These are phyloP conservation scores for Smittium mucronatum DNA, from an alignment of 371 early-diverging fungal species.

Conservation along the genomic window DNA sequence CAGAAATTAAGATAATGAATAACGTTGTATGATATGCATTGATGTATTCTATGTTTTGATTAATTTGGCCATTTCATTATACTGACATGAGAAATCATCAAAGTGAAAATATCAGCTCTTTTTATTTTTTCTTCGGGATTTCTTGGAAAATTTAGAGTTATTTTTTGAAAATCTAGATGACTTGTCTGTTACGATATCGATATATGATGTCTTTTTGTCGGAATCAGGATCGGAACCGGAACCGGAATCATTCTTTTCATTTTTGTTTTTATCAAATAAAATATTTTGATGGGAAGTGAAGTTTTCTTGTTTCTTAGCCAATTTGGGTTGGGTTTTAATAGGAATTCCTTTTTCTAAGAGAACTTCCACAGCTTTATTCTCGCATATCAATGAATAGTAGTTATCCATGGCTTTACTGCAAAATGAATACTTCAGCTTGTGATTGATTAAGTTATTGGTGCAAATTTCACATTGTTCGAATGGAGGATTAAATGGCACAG, in stretches of 20 bases:
- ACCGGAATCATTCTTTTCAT: not conserved
- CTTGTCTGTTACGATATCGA: not conserved
- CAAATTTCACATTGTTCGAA: not conserved
- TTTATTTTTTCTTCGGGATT: not conserved
- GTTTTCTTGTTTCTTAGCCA: not conserved
- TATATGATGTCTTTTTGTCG: not conserved
- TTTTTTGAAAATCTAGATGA: not conserved
- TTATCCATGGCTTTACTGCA: not conserved
- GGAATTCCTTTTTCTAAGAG: not conserved
- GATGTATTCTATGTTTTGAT: too few relatives aligned
- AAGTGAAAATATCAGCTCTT: not conserved
- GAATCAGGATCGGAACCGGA: not conserved
- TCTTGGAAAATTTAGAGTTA: not conserved
- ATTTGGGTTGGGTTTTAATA: too few relatives aligned
- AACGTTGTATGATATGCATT: too few relatives aligned
- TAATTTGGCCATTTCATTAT: too few relatives aligned
- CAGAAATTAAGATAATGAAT: too few relatives aligned
- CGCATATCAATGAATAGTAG: not conserved
- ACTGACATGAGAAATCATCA: too few relatives aligned
- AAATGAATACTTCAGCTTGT: not conserved
- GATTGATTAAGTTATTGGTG: not conserved
- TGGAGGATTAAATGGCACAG: not conserved
- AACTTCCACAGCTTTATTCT: not conserved
- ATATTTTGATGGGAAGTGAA: not conserved
- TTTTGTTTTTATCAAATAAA: not conserved